Conservation (phyloP, 371 early-diverging fungal species). For the Coemansia sp. region DNA sequence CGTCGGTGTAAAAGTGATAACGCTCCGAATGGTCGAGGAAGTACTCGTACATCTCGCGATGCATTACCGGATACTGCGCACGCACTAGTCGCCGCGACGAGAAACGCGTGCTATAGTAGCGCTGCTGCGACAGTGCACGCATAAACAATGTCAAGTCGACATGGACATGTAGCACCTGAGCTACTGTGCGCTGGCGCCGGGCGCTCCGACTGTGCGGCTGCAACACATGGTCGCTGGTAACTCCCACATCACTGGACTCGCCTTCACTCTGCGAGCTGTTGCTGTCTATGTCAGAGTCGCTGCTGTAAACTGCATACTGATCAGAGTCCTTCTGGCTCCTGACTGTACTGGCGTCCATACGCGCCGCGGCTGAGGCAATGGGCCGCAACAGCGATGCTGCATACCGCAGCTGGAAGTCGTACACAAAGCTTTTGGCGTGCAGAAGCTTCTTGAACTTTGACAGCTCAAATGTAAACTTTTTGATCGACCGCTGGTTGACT, state of each 20-base stretch:
- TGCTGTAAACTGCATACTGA: slow-evolving; percentile 28
- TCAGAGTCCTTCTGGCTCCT: neutral
- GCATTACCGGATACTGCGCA: slow-evolving; percentile 27
- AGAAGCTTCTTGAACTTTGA: slow-evolving; percentile 52
- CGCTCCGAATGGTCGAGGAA: slow-evolving; percentile 38
- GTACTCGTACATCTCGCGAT: slow-evolving; percentile 46
- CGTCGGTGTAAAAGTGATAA: slow-evolving; percentile 39
- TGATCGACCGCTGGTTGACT: slow-evolving; percentile 40
- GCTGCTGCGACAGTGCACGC: slow-evolving; percentile 35
- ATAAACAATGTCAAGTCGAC: slow-evolving; percentile 39
- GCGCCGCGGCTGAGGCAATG: neutral
- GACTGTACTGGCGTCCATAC: neutral
- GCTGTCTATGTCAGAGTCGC: slow-evolving; percentile 29
- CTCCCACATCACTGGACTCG: slow-evolving; percentile 23
- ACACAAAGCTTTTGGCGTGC: slow-evolving; percentile 51
- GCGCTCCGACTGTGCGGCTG: neutral
- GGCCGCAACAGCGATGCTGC: slow-evolving; percentile 35
- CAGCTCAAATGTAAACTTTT: slow-evolving; percentile 48
- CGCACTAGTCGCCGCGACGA: slow-evolving; percentile 48
- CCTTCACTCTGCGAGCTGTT: slow-evolving; percentile 1
- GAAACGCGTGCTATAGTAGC: slow-evolving; percentile 52
- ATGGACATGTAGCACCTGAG: slow-evolving; percentile 43
- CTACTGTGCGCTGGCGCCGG: slow-evolving; percentile 18
- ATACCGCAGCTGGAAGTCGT: slow-evolving; percentile 54
- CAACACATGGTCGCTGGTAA: neutral